Evolutionary conservation across 2,329 filamentous ascomycete species (phyloP).

Genomic region (Pseudonectria buxi): DNA sequence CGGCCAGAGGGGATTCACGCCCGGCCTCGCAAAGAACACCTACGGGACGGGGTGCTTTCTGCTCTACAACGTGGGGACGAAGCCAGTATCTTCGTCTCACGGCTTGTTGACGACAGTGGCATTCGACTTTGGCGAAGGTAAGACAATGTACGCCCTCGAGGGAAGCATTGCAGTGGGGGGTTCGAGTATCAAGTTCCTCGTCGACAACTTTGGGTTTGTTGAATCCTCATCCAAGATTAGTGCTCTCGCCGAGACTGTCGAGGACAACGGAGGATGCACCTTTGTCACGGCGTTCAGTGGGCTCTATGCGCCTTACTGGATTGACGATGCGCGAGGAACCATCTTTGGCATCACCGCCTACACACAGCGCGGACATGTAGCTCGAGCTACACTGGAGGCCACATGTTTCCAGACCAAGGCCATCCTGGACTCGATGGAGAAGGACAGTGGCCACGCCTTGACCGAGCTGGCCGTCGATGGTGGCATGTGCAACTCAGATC

Average conservation of each 20-base stretch:
- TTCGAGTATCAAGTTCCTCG: slow-evolving; percentile 64
- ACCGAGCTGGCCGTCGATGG: slow-evolving; percentile 74
- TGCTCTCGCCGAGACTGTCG: slow-evolving; percentile 40
- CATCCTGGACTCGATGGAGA: slow-evolving; percentile 74
- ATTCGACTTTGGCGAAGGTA: slow-evolving; percentile 63
- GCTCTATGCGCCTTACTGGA: slow-evolving; percentile 79
- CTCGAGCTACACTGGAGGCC: slow-evolving; percentile 71
- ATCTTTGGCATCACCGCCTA: slow-evolving; percentile 74
- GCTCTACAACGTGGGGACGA: slow-evolving; percentile 73
- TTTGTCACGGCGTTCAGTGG: slow-evolving; percentile 78
- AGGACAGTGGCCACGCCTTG: slow-evolving; percentile 67
- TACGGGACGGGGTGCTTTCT: slow-evolving; percentile 83
- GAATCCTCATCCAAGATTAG: slow-evolving; percentile 39
- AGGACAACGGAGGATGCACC: slow-evolving; percentile 68
- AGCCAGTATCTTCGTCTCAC: slow-evolving; percentile 72
- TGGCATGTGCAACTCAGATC: slow-evolving; percentile 73
- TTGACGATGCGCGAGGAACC: slow-evolving; percentile 73
- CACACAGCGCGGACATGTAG: slow-evolving; percentile 70
- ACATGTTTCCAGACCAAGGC: slow-evolving; percentile 80
- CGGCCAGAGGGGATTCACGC: slow-evolving; percentile 69
- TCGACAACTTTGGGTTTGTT: slow-evolving; percentile 52
- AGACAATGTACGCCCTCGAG: slow-evolving; percentile 68
- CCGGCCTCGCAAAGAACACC: slow-evolving; percentile 75
- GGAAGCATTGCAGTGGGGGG: slow-evolving; percentile 72
- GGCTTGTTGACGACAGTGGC: slow-evolving; percentile 72